Base-by-base conservation (phyloP, 2,329 filamentous ascomycete genomes). In the Aspergillus bombycis region DNA sequence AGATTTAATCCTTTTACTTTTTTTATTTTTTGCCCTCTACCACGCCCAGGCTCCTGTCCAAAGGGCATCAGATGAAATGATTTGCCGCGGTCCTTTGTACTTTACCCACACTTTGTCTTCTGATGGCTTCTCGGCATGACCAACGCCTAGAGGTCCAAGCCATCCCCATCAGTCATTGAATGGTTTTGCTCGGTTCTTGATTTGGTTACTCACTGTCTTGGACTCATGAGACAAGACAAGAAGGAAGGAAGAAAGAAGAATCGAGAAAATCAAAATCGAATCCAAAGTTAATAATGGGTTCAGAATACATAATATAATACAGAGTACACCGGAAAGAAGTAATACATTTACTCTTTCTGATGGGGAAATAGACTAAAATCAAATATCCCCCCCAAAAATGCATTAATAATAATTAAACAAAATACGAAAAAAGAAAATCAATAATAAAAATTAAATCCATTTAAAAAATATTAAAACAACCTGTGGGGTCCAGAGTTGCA, bases 401-500 rank as follows among this genome's bases (percentile, higher is more conserved):
- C 62, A 57, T 45, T 8, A 62, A 58, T 48, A 34, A 56, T 28
- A 38, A 46, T 48, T 38, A 61, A 34, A 45, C n/a, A 38, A 38
- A 57, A 59, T 59, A 53, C 30, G 60, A 58, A 43, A 11, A 61
- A 64, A 61, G 61, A 60, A 48, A 43, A 65, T 48, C n/a, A 62
- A 45, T 57, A 60, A 38, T n/a, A 32, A 32, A 50, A 32, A 30
- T 4, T 28, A 28, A 48, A 30, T n/a, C n/a, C 43, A 21, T 23
- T 14, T 4, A 57, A 61, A 66, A 65, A 60, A 57, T 46, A 61
- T 62, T 56, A 61, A 62, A 43, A 57, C 59, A 59, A 63, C 60
- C 43, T 53, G 67, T 69, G 67, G 67, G 62, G 67, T 65, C 60
- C 65, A 67, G 63, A 67, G 61, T 68, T 66, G 58, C 61, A 60